These are phyloP conservation scores for Tephrocybe sp. DNA, from an alignment of 768 basidiomycete species.

Conservation along the genomic window DNA sequence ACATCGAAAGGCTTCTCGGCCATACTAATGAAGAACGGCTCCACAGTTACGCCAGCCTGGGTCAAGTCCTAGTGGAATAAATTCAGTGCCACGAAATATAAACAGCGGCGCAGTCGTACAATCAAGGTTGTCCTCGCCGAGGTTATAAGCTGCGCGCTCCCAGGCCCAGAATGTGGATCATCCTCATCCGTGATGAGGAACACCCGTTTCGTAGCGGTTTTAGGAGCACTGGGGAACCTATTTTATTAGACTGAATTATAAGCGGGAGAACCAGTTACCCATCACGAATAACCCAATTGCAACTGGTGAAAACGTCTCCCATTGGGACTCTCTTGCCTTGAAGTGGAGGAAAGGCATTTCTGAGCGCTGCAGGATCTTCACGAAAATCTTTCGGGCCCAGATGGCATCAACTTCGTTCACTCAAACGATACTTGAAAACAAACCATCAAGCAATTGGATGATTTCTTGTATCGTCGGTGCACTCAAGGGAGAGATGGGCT, in stretches of 20 bases:
- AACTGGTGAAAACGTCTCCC: slow-evolving; percentile 88
- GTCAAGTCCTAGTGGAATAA: slow-evolving; percentile 63
- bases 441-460: slow-evolving; percentile 76
- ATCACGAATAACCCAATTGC: slow-evolving; percentile 86
- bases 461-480: slow-evolving; percentile 82
- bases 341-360: slow-evolving; percentile 62
- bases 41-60: slow-evolving; percentile 74
- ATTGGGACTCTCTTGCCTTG: slow-evolving; percentile 63
- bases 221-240: slow-evolving; percentile 57
- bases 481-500: slow-evolving; percentile 72
- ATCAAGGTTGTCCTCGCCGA: slow-evolving; percentile 72
- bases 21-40: slow-evolving; percentile 87
- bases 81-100: neutral
- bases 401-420: neutral
- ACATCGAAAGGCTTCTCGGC: slow-evolving; percentile 66
- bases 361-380: slow-evolving; percentile 57
- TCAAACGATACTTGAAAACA: slow-evolving; percentile 13
- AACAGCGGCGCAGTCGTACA: slow-evolving; percentile 30
- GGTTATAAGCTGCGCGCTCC: slow-evolving; percentile 57
- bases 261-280: slow-evolving; percentile 44
- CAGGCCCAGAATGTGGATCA: slow-evolving; percentile 58
- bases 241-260: neutral
- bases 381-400: slow-evolving; percentile 49
- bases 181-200: slow-evolving; percentile 94
- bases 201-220: slow-evolving; percentile 88